Percentiles rank a stretch among this genome's conserved stretches.
phyloP scores from a whole-genome alignment of 208 protist genomes.

The Acanthamoeba sp. region DNA sequence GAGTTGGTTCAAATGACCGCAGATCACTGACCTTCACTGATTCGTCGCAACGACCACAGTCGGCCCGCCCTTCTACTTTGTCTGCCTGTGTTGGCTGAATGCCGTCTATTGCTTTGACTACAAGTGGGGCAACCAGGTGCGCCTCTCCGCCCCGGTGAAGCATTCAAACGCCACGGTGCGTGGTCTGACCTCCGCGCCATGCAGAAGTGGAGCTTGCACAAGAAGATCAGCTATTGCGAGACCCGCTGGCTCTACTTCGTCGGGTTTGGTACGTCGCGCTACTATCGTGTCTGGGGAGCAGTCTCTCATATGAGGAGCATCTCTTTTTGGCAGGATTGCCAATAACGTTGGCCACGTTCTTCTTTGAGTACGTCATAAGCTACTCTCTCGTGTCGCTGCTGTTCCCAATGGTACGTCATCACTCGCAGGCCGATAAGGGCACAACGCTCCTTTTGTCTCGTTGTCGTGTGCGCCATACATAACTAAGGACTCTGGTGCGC shows the following conservation, averaged over 20 bases:
- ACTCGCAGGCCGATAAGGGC: too few relatives aligned
- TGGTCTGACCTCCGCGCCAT: too few relatives aligned
- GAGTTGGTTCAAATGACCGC: too few relatives aligned
- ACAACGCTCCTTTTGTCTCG: too few relatives aligned
- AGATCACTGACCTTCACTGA: too few relatives aligned
- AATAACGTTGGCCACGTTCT: slow-evolving; percentile 66
- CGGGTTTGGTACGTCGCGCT: slow-evolving; percentile 50
- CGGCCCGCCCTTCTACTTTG: slow-evolving; percentile 51
- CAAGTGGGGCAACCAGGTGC: slow-evolving; percentile 60
- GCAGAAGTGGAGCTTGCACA: slow-evolving; percentile 38
- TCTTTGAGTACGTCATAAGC: slow-evolving; percentile 69
- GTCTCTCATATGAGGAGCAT: not conserved
- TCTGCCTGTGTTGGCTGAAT: slow-evolving; percentile 70
- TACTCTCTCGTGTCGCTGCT: slow-evolving; percentile 66
- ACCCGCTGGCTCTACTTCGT: slow-evolving; percentile 76
- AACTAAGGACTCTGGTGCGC: too few relatives aligned
- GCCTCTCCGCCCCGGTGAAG: not conserved
- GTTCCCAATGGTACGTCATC: slow-evolving; percentile 52
- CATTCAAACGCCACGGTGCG: too few relatives aligned
- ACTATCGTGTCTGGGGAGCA: too few relatives aligned
- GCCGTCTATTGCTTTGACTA: slow-evolving; percentile 71
- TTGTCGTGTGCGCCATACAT: too few relatives aligned
- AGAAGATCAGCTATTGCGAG: slow-evolving; percentile 70
- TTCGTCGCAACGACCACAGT: not conserved
- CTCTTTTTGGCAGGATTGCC: not conserved